Base-by-base conservation (phyloP, 805 yeast genomes). In the Candida wancherniae region DNA sequence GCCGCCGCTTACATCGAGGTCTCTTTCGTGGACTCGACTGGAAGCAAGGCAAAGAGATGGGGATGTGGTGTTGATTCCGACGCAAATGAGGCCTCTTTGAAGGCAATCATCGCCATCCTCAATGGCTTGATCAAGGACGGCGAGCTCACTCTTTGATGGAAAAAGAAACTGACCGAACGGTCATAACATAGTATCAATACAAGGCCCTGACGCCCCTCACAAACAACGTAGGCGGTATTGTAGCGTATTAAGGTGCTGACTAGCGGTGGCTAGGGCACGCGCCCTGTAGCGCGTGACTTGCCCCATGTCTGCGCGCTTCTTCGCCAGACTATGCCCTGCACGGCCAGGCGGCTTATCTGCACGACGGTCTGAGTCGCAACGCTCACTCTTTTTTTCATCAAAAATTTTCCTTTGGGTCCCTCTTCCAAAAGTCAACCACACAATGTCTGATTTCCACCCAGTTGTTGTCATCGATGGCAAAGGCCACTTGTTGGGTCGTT, bases 401-500 rank as follows among this genome's bases (percentile, higher is more conserved):
- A 39, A 44, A 36, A 30, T 44, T 44, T 36, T 37, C 35, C 35
- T 16, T 28, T 19, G 22, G 15, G 22, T 22, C 29, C 25, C 34
- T 33, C 33, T 32, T 30, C 30, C 29, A 30, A 36, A 28, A 31
- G 14, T 26, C 24, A 29, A 26, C 30, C 29, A 37, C 43, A 37
- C 31, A 28, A 80, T 81, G 87, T 79, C 84, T 71, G 76, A 85
- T 68, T 86, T 80, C 70, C 94, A 87, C 78, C 90, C 94, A 74
- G 94, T 84, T 75, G 85, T 85, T 77, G 96, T 88, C 73, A 82
- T 87, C 79, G 96, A 87, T 79, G 95, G 94, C 79, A 88, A 92
- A 86, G 98, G 97, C 67, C 99, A 92, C 76, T 83, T 92, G 67
- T 81, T 92, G 69, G 99, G 99, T 73, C 95, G 99, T 80, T 84